These are phyloP conservation scores for Thyridium curvatum DNA, from an alignment of 2,329 filamentous ascomycete genomes.

Conservation along the genomic window DNA sequence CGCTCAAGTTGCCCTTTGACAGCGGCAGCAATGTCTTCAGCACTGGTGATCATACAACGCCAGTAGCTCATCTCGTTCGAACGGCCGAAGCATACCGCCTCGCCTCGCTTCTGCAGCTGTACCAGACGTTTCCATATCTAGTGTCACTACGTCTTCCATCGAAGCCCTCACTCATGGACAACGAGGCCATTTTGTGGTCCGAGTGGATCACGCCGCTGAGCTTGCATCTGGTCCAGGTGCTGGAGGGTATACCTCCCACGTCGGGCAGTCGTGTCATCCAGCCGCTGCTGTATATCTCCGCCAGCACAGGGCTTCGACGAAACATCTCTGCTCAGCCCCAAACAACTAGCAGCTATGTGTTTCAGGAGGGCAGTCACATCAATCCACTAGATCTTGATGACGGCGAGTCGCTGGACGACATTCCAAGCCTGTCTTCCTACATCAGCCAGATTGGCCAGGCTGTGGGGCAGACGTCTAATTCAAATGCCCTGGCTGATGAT, in stretches of 20 bases:
- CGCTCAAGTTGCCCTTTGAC: conserved; percentile 16
- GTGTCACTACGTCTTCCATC: conserved; percentile 3
- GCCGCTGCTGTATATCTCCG: conserved; percentile 14
- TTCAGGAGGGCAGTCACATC: background rate
- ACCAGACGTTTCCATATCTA: conserved; percentile 25
- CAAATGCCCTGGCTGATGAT: background rate
- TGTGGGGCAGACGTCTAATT: background rate
- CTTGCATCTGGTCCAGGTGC: conserved; percentile 8
- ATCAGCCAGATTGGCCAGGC: background rate
- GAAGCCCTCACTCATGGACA: too few species aligned
- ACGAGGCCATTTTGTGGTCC: conserved; percentile 1
- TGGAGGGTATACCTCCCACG: conserved; percentile 9
- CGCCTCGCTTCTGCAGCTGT: conserved; percentile 28
- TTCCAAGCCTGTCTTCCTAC: background rate
- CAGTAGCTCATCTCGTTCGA: conserved; percentile 20
- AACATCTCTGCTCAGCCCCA: background rate
- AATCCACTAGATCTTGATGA: background rate
- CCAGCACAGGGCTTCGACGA: conserved; percentile 10
- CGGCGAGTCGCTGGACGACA: background rate
- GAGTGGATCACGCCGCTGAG: conserved; percentile 7
- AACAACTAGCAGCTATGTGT: background rate
- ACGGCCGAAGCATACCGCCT: conserved; percentile 31
- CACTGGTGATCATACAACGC: conserved; percentile 19
- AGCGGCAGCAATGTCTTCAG: conserved; percentile 13
- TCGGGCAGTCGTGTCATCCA: conserved; percentile 15